These are phyloP conservation scores for Fraxinus sp. DNA, from an alignment of 305 asterid genomes.

Conservation along the genomic window DNA sequence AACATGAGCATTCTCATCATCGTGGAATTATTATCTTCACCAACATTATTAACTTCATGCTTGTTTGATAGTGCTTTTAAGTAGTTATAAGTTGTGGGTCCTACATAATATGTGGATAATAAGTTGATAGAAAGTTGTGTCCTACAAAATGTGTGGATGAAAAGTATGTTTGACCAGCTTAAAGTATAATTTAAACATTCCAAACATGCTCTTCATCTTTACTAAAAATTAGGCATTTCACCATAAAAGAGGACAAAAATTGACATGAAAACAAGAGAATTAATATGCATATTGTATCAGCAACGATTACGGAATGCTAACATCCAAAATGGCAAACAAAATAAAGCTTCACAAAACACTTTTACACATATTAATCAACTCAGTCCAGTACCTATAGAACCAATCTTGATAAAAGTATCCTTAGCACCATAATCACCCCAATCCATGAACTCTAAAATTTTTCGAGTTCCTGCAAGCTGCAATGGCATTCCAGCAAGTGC, in stretches of 20 bases:
- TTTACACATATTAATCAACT: neutral
- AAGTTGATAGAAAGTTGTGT: neutral
- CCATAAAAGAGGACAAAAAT: neutral
- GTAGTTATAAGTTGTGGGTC: neutral
- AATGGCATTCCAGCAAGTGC: slow-evolving; percentile 94
- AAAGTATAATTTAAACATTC: neutral
- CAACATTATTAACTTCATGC: neutral
- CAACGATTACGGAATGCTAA: neutral
- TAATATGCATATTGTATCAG: neutral
- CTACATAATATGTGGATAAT: neutral
- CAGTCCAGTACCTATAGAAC: slow-evolving; percentile 61
- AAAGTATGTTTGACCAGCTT: neutral
- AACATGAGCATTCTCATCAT: neutral
- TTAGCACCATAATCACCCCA: slow-evolving; percentile 89
- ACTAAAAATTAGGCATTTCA: neutral
- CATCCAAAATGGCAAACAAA: neutral
- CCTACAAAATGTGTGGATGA: neutral
- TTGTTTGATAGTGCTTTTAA: neutral
- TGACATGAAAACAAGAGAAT: neutral
- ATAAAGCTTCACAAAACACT: neutral
- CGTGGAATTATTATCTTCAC: neutral
- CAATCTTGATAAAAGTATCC: slow-evolving; percentile 78
- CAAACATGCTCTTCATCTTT: neutral
- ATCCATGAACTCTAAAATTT: slow-evolving; percentile 94
- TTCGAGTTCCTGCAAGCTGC: slow-evolving; percentile 88